A percentile compares a stretch with the other conserved stretches of the same genome.
Conservation (phyloP, 2,329 filamentous ascomycete species). For the Fusarium algeriense region DNA sequence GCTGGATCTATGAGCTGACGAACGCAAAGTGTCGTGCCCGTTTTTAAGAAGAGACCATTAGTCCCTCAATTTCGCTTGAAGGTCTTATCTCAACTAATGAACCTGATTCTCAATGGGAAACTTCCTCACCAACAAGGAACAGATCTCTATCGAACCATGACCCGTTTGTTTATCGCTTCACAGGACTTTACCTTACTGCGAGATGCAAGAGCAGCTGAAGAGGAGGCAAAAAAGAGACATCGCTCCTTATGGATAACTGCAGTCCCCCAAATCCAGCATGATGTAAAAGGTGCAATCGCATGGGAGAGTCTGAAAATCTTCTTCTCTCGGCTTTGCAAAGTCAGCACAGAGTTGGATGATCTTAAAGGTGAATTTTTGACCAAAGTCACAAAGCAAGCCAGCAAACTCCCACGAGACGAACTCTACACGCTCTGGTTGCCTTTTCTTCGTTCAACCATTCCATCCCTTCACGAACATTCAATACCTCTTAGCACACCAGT, state of each 20-base stretch:
- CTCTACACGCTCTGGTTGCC: conserved; percentile 50
- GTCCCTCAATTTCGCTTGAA: conserved; percentile 12
- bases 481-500: conserved; percentile 19
- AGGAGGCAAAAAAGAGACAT: not conserved
- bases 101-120: not conserved
- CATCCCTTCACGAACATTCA: conserved; percentile 8
- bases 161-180: not conserved
- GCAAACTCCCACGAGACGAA: conserved; percentile 22
- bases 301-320: conserved; percentile 12
- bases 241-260: not conserved
- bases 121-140: conserved; percentile 1
- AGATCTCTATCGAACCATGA: not conserved
- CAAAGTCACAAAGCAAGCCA: conserved; percentile 30
- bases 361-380: conserved; percentile 35
- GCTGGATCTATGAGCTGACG: conserved; percentile 4
- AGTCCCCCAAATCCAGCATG: not conserved
- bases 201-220: not conserved
- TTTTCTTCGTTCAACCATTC: conserved; percentile 43
- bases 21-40: conserved; percentile 10
- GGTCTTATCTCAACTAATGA: conserved; percentile 18
- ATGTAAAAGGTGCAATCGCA: not conserved
- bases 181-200: conserved; percentile 2
- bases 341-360: conserved; percentile 31
- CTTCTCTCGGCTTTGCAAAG: conserved; percentile 14
- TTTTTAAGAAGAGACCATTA: not conserved